Base-by-base conservation (phyloP, 331 rosid species). In the Erythrophleum ivorense region DNA sequence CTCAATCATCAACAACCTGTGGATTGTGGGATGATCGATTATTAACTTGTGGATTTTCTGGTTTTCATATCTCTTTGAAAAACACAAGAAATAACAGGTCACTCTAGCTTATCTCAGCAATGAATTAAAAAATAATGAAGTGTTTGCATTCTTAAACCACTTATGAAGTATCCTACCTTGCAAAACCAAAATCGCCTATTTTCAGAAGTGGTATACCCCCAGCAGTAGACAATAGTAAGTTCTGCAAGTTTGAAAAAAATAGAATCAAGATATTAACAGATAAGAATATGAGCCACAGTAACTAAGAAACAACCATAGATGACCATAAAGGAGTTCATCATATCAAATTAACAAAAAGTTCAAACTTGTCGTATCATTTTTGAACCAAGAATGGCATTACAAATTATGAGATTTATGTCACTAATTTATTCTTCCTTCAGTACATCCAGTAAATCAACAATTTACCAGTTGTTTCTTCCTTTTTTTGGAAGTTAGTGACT, bases 151-250 rank as follows among this genome's bases (percentile, higher is more conserved):
- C 59, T 60, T 77, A 58, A 71, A 82, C 54, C 18, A 64, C 53
- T 59, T 34, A 53, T 50, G 57, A 57, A 78, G 60, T 64, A 77
- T 62, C 82, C 54, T 82, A 94, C 99, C 99, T 91, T 74, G 98
- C 99, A 87, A 96, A 96, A 85, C 98, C 99, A 81, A 96, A 96
- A 91, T 96, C 99, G 63, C 99, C 99, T 31, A 96, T 92, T 88
- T 94, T 96, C 91, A 96, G 43, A 41, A 84, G 80, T 70, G 97
- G 95, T 53, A 78, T 80, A 63, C 68, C 87, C 77, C 85, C 88
- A 77, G 78, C 74, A 40, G 76, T 75, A n/a, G 92, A 84, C 91
- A 96, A 80, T 69, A 96, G 93, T 77, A 96, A 90, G 86, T 96
- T 96, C 99, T 96, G 91, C 95, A 88, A 65, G 80, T 87, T 87